Evolutionary conservation across 495 filamentous ascomycete species (phyloP).

Genomic region (Aspergillus bridgeri): DNA sequence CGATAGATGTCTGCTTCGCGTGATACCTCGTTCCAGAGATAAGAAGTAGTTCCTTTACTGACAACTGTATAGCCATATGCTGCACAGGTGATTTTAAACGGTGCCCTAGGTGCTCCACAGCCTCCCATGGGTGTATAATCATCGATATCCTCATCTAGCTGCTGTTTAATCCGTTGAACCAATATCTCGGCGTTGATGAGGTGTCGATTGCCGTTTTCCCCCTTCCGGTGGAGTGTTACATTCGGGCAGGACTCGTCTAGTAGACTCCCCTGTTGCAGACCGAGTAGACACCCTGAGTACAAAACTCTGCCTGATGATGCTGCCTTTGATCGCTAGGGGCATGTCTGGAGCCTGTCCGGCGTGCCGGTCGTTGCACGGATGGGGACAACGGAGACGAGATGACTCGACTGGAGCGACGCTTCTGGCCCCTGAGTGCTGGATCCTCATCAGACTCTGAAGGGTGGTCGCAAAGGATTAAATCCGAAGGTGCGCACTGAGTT

Average conservation of each 20-base stretch:
- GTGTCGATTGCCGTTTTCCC: constrained; percentile 10
- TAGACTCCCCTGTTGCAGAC: constrained; percentile 25
- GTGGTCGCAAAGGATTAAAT: too few relatives aligned
- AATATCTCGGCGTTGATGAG: constrained; percentile 8
- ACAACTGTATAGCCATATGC: too few relatives aligned
- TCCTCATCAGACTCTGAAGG: not conserved
- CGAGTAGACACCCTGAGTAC: constrained; percentile 41
- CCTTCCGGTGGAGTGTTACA: constrained; percentile 19
- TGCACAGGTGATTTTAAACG: too few relatives aligned
- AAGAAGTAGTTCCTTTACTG: too few relatives aligned
- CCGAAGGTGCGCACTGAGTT: too few relatives aligned
- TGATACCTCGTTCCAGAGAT: too few relatives aligned
- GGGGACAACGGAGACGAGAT: not conserved
- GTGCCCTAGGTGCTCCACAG: too few relatives aligned
- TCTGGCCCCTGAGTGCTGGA: not conserved
- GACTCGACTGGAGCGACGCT: not conserved
- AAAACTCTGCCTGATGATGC: not conserved
- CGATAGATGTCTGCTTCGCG: too few relatives aligned
- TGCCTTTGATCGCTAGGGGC: not conserved
- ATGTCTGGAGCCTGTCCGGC: not conserved
- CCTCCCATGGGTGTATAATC: not conserved
- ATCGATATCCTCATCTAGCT: constrained; percentile 30
- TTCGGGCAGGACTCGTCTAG: constrained; percentile 40
- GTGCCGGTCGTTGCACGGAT: not conserved
- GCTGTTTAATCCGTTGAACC: constrained; percentile 16